Conservation (phyloP, 2,329 filamentous ascomycete genomes). For the Claviceps sp. region DNA sequence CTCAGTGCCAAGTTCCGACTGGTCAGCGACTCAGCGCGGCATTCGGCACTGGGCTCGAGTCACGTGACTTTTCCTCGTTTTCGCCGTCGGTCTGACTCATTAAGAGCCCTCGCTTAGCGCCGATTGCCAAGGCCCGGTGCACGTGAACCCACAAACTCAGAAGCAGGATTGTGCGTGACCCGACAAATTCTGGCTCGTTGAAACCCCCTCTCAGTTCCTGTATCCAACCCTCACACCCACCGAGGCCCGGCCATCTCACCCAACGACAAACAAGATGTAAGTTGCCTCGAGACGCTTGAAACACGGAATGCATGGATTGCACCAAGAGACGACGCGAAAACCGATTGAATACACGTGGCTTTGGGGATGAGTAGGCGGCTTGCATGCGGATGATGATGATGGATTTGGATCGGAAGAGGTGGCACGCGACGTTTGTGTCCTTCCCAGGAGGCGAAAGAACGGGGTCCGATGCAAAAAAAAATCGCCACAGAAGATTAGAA, state of each 20-base stretch:
- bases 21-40: too few relatives aligned
- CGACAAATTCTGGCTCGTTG: conserved; percentile 27
- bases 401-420: neutral
- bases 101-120: conserved; percentile 28
- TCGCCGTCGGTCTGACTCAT: conserved; percentile 12
- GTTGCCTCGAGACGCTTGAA: conserved; percentile 10
- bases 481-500: neutral
- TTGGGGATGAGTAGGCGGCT: conserved; percentile 1
- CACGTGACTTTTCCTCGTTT: conserved; percentile 9
- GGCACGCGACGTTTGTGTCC: neutral
- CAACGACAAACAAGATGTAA: conserved; percentile 33
- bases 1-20: too few relatives aligned
- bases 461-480: neutral
- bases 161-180: conserved; percentile 20
- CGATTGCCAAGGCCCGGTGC: conserved; percentile 18
- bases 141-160: conserved; percentile 30
- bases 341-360: conserved; percentile 2
- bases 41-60: neutral
- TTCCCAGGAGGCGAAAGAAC: neutral
- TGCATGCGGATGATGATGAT: conserved; percentile 2
- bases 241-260: conserved; percentile 29
- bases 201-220: conserved; percentile 26
- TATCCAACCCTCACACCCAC: conserved; percentile 21
- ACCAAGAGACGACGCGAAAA: conserved; percentile 1
- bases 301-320: neutral